Evolutionary conservation across 192 early-diverging fungal species (phyloP), one percentile per base, ranked within the genome.

Genomic region (Backusella mclennaniae): DNA sequence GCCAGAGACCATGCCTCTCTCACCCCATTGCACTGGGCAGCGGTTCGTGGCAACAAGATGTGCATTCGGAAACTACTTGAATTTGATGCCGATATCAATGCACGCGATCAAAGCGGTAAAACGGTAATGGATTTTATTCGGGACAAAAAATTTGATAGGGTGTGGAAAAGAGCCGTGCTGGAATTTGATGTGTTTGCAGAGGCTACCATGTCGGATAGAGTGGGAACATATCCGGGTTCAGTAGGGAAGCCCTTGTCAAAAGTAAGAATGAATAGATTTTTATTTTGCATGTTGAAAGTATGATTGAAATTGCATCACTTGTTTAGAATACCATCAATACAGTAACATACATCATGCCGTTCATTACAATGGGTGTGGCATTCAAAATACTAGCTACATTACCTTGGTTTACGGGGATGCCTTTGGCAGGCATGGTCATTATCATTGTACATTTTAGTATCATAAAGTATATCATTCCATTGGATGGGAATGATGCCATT

Each of bases 1-100:
- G 81, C 88, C 15, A 82, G 77, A 33, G 96, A 98, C 77, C 80
- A 85, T 44, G 87, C 88, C 15, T 89, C 90, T 69, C 92, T 93
- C 74, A 94, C 96, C 5, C 90, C 96, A 0, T 82, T 99, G 72
- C 97, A 99, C 80, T 99, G 95, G 93, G 95, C 94, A 3, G 89
- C 97, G 66, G 89, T 91, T 63, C 86, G 86, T 66, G 87, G 87
- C 3, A 82, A 85, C 49, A 80, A 82, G 0, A 76, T 84, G 0
- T 88, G 89, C 67, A 77, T 92, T 41, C 85, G 92, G 21, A 88
- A 85, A 35, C 84, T 97, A 39, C 83, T 99, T 8, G 90, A 94
- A 59, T 87, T 89, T 33, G 95, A 93, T 19, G 95, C 90, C 6
- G 83, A 91, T 69, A 77, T 87, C 12, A 85, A 88, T 41, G 82